These are phyloP conservation scores for Pyrus betulifolia DNA, from an alignment of 306 rosid genomes.

Conservation along the genomic window DNA sequence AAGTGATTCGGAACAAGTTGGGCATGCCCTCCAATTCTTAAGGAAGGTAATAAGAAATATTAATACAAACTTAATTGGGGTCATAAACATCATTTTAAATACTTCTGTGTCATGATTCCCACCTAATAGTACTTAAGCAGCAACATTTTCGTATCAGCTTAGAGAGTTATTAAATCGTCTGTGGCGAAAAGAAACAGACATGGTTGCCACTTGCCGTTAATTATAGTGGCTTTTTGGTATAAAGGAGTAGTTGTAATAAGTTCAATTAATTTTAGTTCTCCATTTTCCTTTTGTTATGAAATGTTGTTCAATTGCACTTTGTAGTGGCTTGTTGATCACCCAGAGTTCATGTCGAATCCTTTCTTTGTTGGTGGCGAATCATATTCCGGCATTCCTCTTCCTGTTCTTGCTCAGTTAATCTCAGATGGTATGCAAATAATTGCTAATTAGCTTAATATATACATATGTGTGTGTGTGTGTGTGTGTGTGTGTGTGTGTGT, in stretches of 20 bases:
- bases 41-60: conserved; percentile 26
- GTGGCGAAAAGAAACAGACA: too few species aligned
- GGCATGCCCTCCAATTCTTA: conserved; percentile 40
- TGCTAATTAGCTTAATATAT: neutral
- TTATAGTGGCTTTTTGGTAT: neutral
- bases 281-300: neutral
- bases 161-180: too few species aligned
- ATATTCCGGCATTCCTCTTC: conserved; percentile 57
- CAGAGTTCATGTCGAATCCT: conserved; percentile 39
- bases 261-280: neutral
- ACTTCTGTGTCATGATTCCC: too few species aligned
- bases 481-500: too few species aligned
- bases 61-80: neutral
- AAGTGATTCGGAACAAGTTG: conserved; percentile 31
- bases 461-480: neutral
- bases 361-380: conserved; percentile 67
- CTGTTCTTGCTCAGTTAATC: conserved; percentile 43
- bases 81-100: neutral
- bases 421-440: conserved; percentile 32
- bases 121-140: too few species aligned
- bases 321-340: conserved; percentile 69
- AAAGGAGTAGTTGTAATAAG: neutral
- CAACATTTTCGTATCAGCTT: too few species aligned
- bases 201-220: neutral
- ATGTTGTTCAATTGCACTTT: neutral